A percentile compares a stretch with the other conserved stretches of the same genome.
Evolutionary conservation across 2,329 filamentous ascomycete species (phyloP).

Genomic region (Trichophyton rubrum): DNA sequence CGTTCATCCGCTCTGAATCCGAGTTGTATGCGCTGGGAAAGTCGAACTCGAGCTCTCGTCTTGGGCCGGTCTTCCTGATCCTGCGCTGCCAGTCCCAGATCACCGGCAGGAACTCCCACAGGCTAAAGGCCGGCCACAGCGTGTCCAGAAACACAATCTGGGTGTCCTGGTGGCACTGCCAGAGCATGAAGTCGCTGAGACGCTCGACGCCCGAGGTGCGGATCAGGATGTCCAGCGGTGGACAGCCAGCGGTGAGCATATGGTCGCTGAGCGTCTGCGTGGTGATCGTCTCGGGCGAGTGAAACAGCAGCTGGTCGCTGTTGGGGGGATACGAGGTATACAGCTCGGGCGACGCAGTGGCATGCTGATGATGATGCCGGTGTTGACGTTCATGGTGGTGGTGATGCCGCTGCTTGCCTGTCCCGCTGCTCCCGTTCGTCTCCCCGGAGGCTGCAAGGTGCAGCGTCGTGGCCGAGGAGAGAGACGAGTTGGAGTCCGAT

Average conservation of each 20-base stretch:
- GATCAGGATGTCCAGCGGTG: conserved; percentile 80
- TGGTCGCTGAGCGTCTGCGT: conserved; percentile 68
- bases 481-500: conserved; percentile 18
- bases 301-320: conserved; percentile 29
- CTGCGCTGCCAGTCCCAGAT: conserved; percentile 76
- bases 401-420: conserved; percentile 16
- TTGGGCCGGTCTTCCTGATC: conserved; percentile 37
- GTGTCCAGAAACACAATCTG: conserved; percentile 86
- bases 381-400: neutral
- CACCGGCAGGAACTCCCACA: conserved; percentile 87
- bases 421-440: conserved; percentile 17
- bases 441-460: conserved; percentile 15
- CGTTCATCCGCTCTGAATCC: neutral
- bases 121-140: conserved; percentile 90
- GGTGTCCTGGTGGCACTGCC: conserved; percentile 90
- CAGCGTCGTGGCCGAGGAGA: conserved; percentile 40
- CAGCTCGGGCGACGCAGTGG: conserved; percentile 5
- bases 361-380: conserved; percentile 12
- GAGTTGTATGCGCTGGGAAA: neutral
- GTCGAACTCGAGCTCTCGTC: conserved; percentile 2
- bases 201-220: conserved; percentile 87
- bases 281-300: conserved; percentile 82
- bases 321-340: conserved; percentile 16
- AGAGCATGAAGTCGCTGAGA: conserved; percentile 95
- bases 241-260: conserved; percentile 75